A percentile compares a stretch with the other conserved stretches of the same genome.
phyloP scores from a whole-genome alignment of 73 alveolate species.

The Blepharisma stoltei region DNA sequence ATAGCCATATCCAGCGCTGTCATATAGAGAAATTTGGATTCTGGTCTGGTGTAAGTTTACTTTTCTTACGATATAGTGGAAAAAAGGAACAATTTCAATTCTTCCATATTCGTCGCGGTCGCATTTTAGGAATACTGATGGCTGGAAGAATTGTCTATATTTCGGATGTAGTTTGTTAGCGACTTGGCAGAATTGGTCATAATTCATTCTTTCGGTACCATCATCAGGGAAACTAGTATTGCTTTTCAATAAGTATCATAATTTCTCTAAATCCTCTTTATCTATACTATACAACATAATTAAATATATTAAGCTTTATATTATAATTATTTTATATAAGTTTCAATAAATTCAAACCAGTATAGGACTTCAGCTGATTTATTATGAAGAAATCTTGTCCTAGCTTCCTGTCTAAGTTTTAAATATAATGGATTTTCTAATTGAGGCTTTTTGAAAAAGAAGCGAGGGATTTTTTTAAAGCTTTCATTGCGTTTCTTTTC shows the following conservation, averaged over 20 bases:
- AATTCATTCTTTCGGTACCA: slow-evolving; percentile 90
- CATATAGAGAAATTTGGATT: slow-evolving; percentile 51
- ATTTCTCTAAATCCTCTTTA: slow-evolving; percentile 86
- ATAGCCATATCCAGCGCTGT: slow-evolving; percentile 49
- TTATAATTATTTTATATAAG: too few species aligned
- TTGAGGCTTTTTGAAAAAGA: slow-evolving; percentile 78
- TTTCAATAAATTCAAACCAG: too few species aligned
- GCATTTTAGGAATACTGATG: slow-evolving; percentile 89
- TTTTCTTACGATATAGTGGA: slow-evolving; percentile 95
- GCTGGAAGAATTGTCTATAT: slow-evolving; percentile 80
- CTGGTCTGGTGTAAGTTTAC: slow-evolving; percentile 84
- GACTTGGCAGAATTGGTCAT: slow-evolving; percentile 70
- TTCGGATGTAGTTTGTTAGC: slow-evolving; percentile 71
- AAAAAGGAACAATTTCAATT: slow-evolving; percentile 96
- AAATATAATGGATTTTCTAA: slow-evolving; percentile 72
- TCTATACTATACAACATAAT: too few species aligned
- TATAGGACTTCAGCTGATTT: slow-evolving; percentile 91
- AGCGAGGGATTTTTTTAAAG: slow-evolving; percentile 82
- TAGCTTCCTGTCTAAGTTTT: slow-evolving; percentile 90
- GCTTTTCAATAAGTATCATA: slow-evolving; percentile 84
- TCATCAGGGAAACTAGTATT: slow-evolving; percentile 90
- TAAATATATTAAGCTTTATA: too few species aligned
- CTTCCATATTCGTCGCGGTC: slow-evolving; percentile 95
- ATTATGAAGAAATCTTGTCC: slow-evolving; percentile 84
- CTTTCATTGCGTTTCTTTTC: slow-evolving; percentile 77